Evolutionary conservation across 345 rosid genomes (phyloP), one percentile per base, ranked within the genome.

Genomic region (Geranium brycei): DNA sequence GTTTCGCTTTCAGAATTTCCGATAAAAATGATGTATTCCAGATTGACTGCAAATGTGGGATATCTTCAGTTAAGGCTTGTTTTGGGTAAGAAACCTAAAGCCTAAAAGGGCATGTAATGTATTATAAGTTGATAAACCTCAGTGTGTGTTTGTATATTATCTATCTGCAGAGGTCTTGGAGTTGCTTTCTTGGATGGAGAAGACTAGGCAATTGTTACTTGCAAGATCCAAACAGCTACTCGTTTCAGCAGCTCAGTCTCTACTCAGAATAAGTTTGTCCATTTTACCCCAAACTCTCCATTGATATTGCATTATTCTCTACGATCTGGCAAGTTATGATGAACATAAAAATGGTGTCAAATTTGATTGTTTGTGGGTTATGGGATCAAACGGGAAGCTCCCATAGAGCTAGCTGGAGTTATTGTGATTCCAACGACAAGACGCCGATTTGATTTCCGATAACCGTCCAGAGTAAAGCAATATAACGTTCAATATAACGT

Each of bases 51-150:
- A 47, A 76, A 57, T 15, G 30, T 71, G 57, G 75, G 70, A 19
- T 86, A 82, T 75, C 68, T 88, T 61, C 81, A 71, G 17, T 60
- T 87, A 58, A 79, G 84, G 63, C 69, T 85, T 65, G 64, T 77
- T 76, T 79, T 88, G 0, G 87, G 95, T 90, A 80, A 78, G 74
- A 57, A 62, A 23, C 28, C 28, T 23, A 23, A 23, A 59, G 63
- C 57, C 28, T 31, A 57, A 35, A 18, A 10, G 1, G 11, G 14
- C 3, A 12, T 23, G 28, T 23, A 23, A 23, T 35, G 10, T 7
- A 35, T 35, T 35, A 35, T 35, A 35, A 35, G 41, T 35, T 35
- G 41, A 35, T 35, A 35, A 35, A 35, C 5, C 53, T 35, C 12
- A 13, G 15, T 47, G 15, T 13, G 28, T 23, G 28, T 23, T 23